Evolutionary conservation across 1,284 basidiomycete genomes (phyloP), one percentile per base, ranked within the genome.

Genomic region (Rhodotorula glutinis): DNA sequence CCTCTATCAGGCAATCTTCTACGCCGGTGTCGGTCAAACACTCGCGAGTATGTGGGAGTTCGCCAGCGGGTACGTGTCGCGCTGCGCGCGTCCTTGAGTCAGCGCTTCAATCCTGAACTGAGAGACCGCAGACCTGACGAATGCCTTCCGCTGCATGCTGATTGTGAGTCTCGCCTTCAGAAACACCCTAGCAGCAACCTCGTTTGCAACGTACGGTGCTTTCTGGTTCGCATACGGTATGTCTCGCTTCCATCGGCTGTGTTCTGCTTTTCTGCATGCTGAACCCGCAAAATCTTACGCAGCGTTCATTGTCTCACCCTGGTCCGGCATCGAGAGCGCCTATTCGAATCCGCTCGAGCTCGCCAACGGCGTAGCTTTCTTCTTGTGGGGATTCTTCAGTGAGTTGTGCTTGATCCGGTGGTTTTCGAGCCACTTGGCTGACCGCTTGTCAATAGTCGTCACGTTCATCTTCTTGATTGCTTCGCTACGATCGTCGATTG

Each of bases 21-120:
- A 63, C 40, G 61, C 92, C 65, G 94, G 94, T 69, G 83, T 94
- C 30, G 85, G 84, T 13, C 94, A 85, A 75, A 69, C 84, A 59
- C 78, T 85, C 29, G 83, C 82, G 2, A 83, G 83, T 57, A 81
- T 56, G 54, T 56, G 54, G 46, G 40, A 56, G 25, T 38, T 56
- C 9, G 40, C 40, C 41, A 41, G 25, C 54, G 54, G 54, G 52
- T 53, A 21, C 16, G 52, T 21, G 33, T 38, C 33, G 7, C 7
- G 33, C 33, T 38, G 33, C 33, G 5, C 33, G 19, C 9, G 19
- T 25, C n/a, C 4, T 21, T 16, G 38, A 19, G 27, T 2, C 52
- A 44, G 21, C 40, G n/a, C 23, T 41, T 14, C 14, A 53, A 23
- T n/a, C n/a, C n/a, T n/a, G n/a, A n/a, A n/a, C n/a, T n/a, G n/a